Conservation (phyloP, 2,329 filamentous ascomycete genomes). For the Paecilomyces sp. region DNA sequence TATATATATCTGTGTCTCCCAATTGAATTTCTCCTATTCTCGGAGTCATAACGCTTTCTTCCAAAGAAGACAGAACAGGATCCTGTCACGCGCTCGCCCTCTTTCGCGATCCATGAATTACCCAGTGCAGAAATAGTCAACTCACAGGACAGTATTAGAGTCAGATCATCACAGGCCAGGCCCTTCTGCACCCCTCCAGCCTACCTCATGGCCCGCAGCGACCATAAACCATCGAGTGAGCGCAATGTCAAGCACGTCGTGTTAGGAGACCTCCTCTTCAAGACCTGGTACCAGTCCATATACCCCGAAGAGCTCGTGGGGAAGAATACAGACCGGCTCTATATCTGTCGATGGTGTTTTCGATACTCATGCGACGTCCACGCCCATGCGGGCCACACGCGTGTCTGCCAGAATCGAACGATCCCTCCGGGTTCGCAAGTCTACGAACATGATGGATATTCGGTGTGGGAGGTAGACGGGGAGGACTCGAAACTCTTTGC, state of each 20-base stretch:
- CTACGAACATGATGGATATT: slow-evolving; percentile 73
- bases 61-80: background rate
- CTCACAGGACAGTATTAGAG: background rate
- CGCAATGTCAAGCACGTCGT: slow-evolving; percentile 84
- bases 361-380: slow-evolving; percentile 61
- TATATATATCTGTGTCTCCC: background rate
- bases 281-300: slow-evolving; percentile 88
- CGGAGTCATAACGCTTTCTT: background rate
- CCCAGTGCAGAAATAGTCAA: background rate
- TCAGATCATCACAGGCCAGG: background rate
- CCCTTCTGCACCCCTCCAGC: background rate
- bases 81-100: background rate
- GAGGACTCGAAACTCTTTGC: slow-evolving; percentile 83
- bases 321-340: slow-evolving; percentile 54
- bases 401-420: slow-evolving; percentile 49
- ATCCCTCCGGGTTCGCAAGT: slow-evolving; percentile 63
- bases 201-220: slow-evolving; percentile 20
- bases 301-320: slow-evolving; percentile 64
- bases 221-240: slow-evolving; percentile 38
- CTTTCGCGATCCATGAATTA: background rate
- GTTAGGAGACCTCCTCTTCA: slow-evolving; percentile 74
- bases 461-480: slow-evolving; percentile 88
- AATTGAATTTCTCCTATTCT: background rate
- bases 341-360: slow-evolving; percentile 90
- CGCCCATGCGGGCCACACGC: slow-evolving; percentile 30